Evolutionary conservation across 352 stramenopile species (phyloP).

Genomic region (Phytophthora pinifolia): DNA sequence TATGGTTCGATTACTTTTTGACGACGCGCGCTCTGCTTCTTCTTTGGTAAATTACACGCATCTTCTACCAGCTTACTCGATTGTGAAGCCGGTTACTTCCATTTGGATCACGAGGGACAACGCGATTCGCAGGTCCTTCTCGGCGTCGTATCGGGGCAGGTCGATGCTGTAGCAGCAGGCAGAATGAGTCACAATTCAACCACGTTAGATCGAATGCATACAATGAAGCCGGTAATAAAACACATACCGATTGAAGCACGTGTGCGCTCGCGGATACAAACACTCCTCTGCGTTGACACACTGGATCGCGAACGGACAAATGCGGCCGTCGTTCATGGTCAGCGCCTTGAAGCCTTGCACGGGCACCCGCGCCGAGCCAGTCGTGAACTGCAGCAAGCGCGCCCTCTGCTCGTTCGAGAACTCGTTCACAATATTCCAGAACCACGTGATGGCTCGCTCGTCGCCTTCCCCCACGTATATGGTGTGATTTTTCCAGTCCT

Average conservation of each 20-base stretch:
- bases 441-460: conserved; percentile 94
- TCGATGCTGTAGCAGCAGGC: conserved; percentile 59
- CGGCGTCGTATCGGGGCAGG: conserved; percentile 68
- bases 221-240: background rate
- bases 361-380: conserved; percentile 94
- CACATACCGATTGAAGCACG: conserved; percentile 85
- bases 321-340: conserved; percentile 88
- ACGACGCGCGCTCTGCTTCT: conserved; percentile 14
- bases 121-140: conserved; percentile 79
- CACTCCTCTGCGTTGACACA: conserved; percentile 80
- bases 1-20: conserved; percentile 29
- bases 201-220: conserved; percentile 1
- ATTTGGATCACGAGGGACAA: conserved; percentile 86
- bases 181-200: conserved; percentile 15
- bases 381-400: conserved; percentile 97
- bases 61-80: conserved; percentile 55
- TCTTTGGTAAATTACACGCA: conserved; percentile 34
- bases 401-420: conserved; percentile 96
- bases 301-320: conserved; percentile 87
- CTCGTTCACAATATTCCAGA: conserved; percentile 96
- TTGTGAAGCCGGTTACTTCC: conserved; percentile 87
- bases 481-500: conserved; percentile 96
- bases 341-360: conserved; percentile 88
- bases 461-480: conserved; percentile 92
- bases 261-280: conserved; percentile 82